Evolutionary conservation across 192 early-diverging fungal genomes (phyloP).

Genomic region (Entomortierella parvispora): DNA sequence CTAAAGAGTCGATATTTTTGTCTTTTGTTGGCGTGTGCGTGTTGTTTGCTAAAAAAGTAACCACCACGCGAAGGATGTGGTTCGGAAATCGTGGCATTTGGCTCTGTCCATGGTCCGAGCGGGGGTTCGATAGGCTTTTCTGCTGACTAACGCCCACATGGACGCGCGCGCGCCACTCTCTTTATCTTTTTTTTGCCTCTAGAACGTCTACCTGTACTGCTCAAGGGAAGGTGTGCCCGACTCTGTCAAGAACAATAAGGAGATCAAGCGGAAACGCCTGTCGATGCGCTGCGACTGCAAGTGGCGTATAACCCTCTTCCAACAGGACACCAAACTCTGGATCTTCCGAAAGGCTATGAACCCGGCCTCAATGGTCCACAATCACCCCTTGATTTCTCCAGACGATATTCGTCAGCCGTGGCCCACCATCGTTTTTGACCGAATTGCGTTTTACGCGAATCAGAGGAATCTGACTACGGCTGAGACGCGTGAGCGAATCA

Average conservation of each 20-base stretch:
- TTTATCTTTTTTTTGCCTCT: not conserved
- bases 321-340: constrained; percentile 63
- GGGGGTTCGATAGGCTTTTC: not conserved
- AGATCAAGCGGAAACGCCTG: constrained; percentile 61
- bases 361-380: constrained; percentile 62
- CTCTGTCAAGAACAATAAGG: constrained; percentile 61
- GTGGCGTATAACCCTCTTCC: constrained; percentile 67
- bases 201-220: constrained; percentile 71
- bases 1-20: not conserved
- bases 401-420: constrained; percentile 63
- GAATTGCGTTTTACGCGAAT: constrained; percentile 61
- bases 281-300: constrained; percentile 68
- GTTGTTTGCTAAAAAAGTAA: too few species aligned
- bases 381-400: constrained; percentile 62
- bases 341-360: constrained; percentile 68
- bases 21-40: too few species aligned
- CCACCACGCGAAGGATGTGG: too few species aligned
- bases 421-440: constrained; percentile 60
- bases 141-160: not conserved
- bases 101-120: too few species aligned
- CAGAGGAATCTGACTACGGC: constrained; percentile 57
- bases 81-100: too few species aligned
- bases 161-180: not conserved
- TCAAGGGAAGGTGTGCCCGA: constrained; percentile 69
- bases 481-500: constrained; percentile 57